A percentile compares a stretch with the other conserved stretches of the same genome.
These are phyloP conservation scores for Erysimum cheiranthoides DNA, from an alignment of 345 rosid species.

Conservation along the genomic window DNA sequence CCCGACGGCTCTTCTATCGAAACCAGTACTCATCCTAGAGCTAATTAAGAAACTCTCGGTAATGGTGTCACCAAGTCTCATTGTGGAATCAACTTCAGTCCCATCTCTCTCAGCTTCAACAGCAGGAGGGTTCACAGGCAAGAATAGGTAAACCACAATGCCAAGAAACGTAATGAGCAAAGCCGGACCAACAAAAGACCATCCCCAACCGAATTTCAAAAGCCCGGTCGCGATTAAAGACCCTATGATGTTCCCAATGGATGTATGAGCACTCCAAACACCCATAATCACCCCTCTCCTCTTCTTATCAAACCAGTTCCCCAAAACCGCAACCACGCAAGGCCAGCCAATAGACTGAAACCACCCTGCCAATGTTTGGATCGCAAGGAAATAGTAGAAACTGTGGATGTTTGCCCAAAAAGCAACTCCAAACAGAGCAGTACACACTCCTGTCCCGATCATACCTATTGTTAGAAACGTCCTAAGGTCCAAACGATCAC, in stretches of 20 bases:
- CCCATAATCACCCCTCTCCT: conserved; percentile 95
- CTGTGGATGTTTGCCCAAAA: conserved; percentile 80
- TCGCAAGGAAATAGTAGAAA: conserved; percentile 64
- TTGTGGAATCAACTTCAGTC: conserved; percentile 58
- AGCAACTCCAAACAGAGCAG: conserved; percentile 77
- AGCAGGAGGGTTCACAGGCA: conserved; percentile 76
- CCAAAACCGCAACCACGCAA: conserved; percentile 93
- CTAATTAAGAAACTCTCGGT: conserved; percentile 59
- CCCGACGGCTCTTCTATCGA: conserved; percentile 64
- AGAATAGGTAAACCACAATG: conserved; percentile 61
- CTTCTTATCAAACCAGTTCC: conserved; percentile 90
- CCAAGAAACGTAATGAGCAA: conserved; percentile 65
- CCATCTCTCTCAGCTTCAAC: conserved; percentile 66
- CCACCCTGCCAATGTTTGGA: conserved; percentile 80
- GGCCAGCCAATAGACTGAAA: conserved; percentile 99
- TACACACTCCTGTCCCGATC: conserved; percentile 85
- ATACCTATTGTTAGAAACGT: conserved; percentile 78
- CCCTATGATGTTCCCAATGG: conserved; percentile 85
- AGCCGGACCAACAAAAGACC: conserved; percentile 92
- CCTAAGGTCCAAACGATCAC: conserved; percentile 82
- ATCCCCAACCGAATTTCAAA: conserved; percentile 91
- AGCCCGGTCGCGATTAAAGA: conserved; percentile 76
- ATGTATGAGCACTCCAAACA: conserved; percentile 97
- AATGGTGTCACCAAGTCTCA: conserved; percentile 55
- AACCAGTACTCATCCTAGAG: conserved; percentile 46